Percentiles rank a stretch among this genome's conserved stretches.
These are phyloP conservation scores for Lipomyces sp. DNA, from an alignment of 805 yeast species.

Conservation along the genomic window DNA sequence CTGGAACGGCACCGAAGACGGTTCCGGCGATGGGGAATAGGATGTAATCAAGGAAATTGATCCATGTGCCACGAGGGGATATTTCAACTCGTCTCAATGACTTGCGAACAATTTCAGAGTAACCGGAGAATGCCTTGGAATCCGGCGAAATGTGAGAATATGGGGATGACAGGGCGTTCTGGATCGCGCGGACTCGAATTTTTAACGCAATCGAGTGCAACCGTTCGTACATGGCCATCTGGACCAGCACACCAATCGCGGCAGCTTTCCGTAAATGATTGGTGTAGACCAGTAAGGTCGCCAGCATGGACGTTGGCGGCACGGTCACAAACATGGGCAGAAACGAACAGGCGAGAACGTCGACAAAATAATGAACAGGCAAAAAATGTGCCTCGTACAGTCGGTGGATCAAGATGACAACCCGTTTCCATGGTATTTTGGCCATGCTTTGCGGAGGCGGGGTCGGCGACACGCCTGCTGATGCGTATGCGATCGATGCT, in stretches of 20 bases:
- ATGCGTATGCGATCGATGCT: not conserved
- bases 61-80: slow-evolving; percentile 10
- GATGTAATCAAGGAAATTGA: slow-evolving; percentile 29
- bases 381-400: slow-evolving; percentile 39
- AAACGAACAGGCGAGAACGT: slow-evolving; percentile 30
- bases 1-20: slow-evolving; percentile 38
- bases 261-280: slow-evolving; percentile 31
- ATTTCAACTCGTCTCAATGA: slow-evolving; percentile 6
- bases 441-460: not conserved
- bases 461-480: not conserved
- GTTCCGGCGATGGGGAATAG: slow-evolving; percentile 38
- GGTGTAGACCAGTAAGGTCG: slow-evolving; percentile 17
- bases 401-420: slow-evolving; percentile 28
- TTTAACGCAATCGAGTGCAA: slow-evolving; percentile 26
- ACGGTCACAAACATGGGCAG: slow-evolving; percentile 11
- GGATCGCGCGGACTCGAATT: slow-evolving; percentile 14
- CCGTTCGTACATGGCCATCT: slow-evolving; percentile 32
- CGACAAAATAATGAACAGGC: slow-evolving; percentile 36
- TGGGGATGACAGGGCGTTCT: not conserved
- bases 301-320: slow-evolving; percentile 2
- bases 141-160: not conserved
- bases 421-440: slow-evolving; percentile 18
- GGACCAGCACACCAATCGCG: slow-evolving; percentile 29
- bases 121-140: not conserved
- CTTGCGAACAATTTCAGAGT: slow-evolving; percentile 4